Base-by-base conservation (phyloP, 2,329 filamentous ascomycete genomes). In the Trichoderma sp. region DNA sequence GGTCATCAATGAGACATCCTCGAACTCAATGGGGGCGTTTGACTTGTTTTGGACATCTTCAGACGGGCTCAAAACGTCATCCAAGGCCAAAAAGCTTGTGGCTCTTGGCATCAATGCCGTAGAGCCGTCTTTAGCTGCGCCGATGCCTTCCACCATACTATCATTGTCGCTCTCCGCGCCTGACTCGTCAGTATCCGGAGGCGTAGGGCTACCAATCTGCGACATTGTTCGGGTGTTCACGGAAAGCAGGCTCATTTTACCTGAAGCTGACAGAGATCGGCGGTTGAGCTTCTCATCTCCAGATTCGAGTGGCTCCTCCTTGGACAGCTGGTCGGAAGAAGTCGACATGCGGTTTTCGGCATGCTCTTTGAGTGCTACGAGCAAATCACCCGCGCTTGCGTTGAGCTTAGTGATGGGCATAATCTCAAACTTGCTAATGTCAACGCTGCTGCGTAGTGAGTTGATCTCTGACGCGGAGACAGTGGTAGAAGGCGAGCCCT, bases 171-270 rank as follows among this genome's bases (percentile, higher is more conserved):
- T 79, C 39, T 78, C 78, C 13, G 72, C 72, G 56, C 82, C 82
- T n/a, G 82, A 82, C 63, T 82, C 79, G 68, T 85, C 81, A 18
- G 83, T 86, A 65, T 87, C 85, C 8, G 85, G 83, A 60, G 85
- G 85, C 58, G 86, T 88, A 37, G 85, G 84, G 71, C 84, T 87
- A 46, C 80, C 83, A 3, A 86, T 73, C 66, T 81, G 79, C 11
- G 77, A 76, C 68, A 66, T 58, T 28, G 69, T 54, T 68, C 59
- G 79, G 79, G 59, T 59, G 51, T 63, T 59, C 26, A 39, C 80
- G 73, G 63, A 82, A 70, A 60, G 73, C 80, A 71, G 81, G 71
- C 82, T 83, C 71, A 82, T 69, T 28, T 69, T 59, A 3, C 46
- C 55, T 8, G 67, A 56, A 26, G 67, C 54, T 28, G 67, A 69